Percentiles rank a stretch among this genome's conserved stretches.
These are phyloP conservation scores for Dendrobium huoshanense DNA, from an alignment of 106 monocot species.

Conservation along the genomic window DNA sequence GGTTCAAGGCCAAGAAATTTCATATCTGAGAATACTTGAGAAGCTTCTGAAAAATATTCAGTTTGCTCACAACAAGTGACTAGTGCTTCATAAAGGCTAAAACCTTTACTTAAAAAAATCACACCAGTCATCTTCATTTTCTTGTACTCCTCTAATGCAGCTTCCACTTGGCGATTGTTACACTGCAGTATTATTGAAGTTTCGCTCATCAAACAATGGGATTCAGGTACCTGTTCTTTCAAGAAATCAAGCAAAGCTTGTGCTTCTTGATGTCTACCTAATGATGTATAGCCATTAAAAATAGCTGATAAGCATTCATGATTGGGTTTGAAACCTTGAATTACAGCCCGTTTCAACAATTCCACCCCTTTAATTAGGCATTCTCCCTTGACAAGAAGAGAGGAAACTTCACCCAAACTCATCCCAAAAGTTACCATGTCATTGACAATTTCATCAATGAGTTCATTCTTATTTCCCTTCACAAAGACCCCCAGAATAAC, in stretches of 20 bases:
- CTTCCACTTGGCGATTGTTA: conserved; percentile 31
- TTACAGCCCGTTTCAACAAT: conserved; percentile 58
- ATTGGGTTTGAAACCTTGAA: conserved; percentile 46
- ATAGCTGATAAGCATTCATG: conserved; percentile 42
- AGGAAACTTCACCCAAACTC: conserved; percentile 36
- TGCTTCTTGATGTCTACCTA: conserved; percentile 42
- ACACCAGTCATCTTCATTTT: conserved; percentile 16
- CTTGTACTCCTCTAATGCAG: conserved; percentile 65
- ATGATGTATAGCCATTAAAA: conserved; percentile 41
- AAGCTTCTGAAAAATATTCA: conserved; percentile 58
- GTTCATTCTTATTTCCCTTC: conserved; percentile 28
- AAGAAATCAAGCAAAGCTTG: conserved; percentile 55
- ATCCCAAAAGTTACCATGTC: conserved; percentile 56
- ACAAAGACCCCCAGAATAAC: conserved; percentile 40
- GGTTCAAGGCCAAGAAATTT: conserved; percentile 54
- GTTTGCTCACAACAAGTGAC: conserved; percentile 48
- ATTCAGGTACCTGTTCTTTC: conserved; percentile 33
- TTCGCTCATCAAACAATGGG: conserved; percentile 35
- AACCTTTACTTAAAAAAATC: conserved; percentile 14
- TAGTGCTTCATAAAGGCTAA: conserved; percentile 52
- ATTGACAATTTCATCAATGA: conserved; percentile 48
- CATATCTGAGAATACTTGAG: conserved; percentile 83
- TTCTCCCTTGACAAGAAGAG: conserved; percentile 56
- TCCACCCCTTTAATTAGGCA: conserved; percentile 55
- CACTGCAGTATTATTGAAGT: conserved; percentile 58